These are phyloP conservation scores for Erodium moschatum DNA, from an alignment of 441 rosid species.

Conservation along the genomic window DNA sequence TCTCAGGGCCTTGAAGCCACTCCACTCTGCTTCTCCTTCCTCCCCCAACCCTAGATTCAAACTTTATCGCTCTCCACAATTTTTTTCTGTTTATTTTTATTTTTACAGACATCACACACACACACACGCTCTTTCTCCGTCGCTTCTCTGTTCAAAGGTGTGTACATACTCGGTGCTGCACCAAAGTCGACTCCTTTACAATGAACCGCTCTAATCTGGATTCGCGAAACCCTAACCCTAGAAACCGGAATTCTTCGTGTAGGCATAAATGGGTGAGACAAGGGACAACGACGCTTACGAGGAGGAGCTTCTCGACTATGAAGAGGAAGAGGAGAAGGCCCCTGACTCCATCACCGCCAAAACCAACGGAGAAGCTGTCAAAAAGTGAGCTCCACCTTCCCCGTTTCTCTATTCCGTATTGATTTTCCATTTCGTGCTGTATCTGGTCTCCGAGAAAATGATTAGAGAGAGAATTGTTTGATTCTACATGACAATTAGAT, in stretches of 20 bases:
- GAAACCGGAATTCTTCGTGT: slow-evolving; percentile 7
- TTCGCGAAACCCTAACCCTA: slow-evolving; percentile 28
- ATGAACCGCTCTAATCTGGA: not conserved
- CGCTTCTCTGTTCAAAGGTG: not conserved
- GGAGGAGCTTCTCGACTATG: slow-evolving; percentile 97
- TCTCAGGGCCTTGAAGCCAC: no score
- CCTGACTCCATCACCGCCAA: slow-evolving; percentile 58
- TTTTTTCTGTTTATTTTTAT: not conserved
- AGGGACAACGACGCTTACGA: slow-evolving; percentile 91
- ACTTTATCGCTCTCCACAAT: no score
- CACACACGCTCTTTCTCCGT: not conserved
- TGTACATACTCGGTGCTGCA: not conserved
- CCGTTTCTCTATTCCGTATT: not conserved
- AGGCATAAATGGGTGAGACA: slow-evolving; percentile 64
- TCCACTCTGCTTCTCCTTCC: no score
- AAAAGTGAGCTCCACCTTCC: slow-evolving; percentile 47
- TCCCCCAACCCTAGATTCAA: no score
- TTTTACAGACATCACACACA: not conserved
- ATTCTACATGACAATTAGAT: no score
- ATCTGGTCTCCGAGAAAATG: not conserved
- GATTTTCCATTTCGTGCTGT: not conserved
- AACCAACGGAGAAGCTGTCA: slow-evolving; percentile 78
- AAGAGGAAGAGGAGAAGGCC: slow-evolving; percentile 88
- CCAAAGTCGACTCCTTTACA: not conserved
- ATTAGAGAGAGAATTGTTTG: not conserved